Base-by-base conservation (phyloP, 768 basidiomycete genomes). In the Neoboletus brunneissimus region DNA sequence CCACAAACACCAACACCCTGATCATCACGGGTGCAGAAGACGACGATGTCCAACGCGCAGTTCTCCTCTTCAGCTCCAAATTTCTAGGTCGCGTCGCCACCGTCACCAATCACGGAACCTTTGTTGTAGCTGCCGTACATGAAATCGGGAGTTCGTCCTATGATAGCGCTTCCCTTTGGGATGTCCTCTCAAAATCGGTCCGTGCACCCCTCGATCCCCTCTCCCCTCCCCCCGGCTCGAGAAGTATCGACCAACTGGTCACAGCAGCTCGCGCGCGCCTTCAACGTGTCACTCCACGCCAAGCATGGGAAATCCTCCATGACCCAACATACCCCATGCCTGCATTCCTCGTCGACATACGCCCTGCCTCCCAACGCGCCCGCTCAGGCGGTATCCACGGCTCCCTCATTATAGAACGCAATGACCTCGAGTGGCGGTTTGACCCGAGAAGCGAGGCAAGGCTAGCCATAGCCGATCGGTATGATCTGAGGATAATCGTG, bases 391-490 rank as follows among this genome's bases (percentile, higher is more conserved):
- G 73, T 0, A 86, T 91, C 53, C 76, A 76, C 9, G 88, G 89
- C 0, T 80, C 88, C n/a, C 72, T 91, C 53, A 73, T 88, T 52
- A 80, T 91, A 55, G 89, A 91, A 64, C 79, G 89, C 23, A 91
- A 88, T 64, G 80, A 84, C 6, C 77, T 92, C 51, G 90, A 92
- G 68, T 90, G 88, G 88, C 79, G 83, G 23, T 85, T 92, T 60
- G 89, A 92, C 70, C 90, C 89, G 5, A 77, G 87, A 53, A 78
- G 74, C 60, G 75, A 79, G 7, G 75, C 80, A 13, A 76, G 85
- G 34, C 71, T 91, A 51, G 72, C 80, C 1, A 83, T 91, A 59
- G 89, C 83, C 23, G 85, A 89, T 71, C 75, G 88, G 53, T 91
- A 88, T 62, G 90, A 91, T 72, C 65, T 91, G 38, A 72, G 87